These are phyloP conservation scores for Puccinia polysora DNA, from an alignment of 1,284 basidiomycete species.

Conservation along the genomic window DNA sequence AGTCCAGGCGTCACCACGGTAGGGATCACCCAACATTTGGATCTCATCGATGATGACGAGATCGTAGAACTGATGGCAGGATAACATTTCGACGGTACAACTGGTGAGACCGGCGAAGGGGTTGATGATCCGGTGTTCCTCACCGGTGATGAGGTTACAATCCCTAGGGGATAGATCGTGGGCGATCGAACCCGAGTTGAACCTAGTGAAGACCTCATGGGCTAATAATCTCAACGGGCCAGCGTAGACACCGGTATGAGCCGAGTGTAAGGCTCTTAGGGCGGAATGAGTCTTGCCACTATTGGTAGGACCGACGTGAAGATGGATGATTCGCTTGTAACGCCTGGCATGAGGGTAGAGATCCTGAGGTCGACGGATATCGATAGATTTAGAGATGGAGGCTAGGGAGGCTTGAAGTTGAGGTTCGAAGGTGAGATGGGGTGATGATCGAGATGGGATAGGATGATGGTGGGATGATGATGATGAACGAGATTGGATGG, in stretches of 20 bases:
- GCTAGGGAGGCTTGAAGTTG: neutral
- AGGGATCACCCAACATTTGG: conserved; percentile 80
- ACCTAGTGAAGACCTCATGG: conserved; percentile 86
- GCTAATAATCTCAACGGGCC: conserved; percentile 88
- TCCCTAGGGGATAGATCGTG: conserved; percentile 57
- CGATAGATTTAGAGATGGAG: conserved; percentile 48
- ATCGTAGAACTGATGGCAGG: conserved; percentile 59
- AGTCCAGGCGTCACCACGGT: conserved; percentile 81
- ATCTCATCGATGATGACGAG: conserved; percentile 96
- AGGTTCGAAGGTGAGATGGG: neutral
- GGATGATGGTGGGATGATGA: no score
- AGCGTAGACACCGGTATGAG: conserved; percentile 73
- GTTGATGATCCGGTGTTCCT: conserved; percentile 72
- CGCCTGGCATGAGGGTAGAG: conserved; percentile 55
- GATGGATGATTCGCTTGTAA: conserved; percentile 71
- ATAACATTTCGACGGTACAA: conserved; percentile 94
- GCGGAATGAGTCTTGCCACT: conserved; percentile 95
- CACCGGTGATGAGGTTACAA: conserved; percentile 89
- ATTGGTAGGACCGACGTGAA: conserved; percentile 97
- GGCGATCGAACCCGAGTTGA: conserved; percentile 79
- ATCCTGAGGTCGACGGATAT: conserved; percentile 53
- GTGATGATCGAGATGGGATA: neutral
- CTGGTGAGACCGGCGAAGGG: conserved; percentile 62
- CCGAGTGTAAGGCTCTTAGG: conserved; percentile 74
- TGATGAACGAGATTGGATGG: neutral